Conservation (phyloP, 371 early-diverging fungal genomes). For the Aphelidium insulamus region DNA sequence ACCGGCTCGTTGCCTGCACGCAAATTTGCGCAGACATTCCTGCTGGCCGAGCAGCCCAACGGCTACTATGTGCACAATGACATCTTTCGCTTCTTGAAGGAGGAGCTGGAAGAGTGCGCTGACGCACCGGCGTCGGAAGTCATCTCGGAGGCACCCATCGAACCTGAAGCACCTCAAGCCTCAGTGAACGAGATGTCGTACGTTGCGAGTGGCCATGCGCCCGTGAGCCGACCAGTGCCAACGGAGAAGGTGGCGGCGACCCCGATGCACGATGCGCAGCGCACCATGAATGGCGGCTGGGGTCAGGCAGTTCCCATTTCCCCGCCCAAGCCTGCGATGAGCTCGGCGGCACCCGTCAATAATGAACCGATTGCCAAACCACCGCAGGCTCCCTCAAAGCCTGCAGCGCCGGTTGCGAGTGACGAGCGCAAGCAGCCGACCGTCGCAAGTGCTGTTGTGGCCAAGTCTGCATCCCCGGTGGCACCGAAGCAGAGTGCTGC, state of each 20-base stretch:
- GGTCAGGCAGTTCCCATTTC: not conserved
- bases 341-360: too few relatives aligned
- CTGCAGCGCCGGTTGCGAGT: not conserved
- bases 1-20: slow-evolving; percentile 48
- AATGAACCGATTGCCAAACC: too few relatives aligned
- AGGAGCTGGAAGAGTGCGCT: slow-evolving; percentile 18
- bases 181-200: slow-evolving; percentile 2
- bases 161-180: not conserved
- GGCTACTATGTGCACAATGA: slow-evolving; percentile 87
- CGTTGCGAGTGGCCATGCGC: not conserved
- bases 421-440: not conserved
- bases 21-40: slow-evolving; percentile 81
- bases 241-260: slow-evolving; percentile 1
- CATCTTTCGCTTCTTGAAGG: slow-evolving; percentile 80
- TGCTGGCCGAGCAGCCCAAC: slow-evolving; percentile 57
- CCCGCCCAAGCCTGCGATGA: not conserved
- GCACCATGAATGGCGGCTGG: slow-evolving; percentile 5
- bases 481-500: slow-evolving; percentile 5
- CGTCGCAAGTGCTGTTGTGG: slow-evolving; percentile 5
- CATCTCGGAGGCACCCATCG: slow-evolving; percentile 1
- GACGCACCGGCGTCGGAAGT: slow-evolving; percentile 5
- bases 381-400: not conserved
- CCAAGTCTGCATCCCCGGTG: slow-evolving; percentile 4
- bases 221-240: slow-evolving; percentile 3
- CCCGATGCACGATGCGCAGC: not conserved